These are phyloP conservation scores for Selaginella tamariscina DNA, from an alignment of 75 land plant species.

Conservation along the genomic window DNA sequence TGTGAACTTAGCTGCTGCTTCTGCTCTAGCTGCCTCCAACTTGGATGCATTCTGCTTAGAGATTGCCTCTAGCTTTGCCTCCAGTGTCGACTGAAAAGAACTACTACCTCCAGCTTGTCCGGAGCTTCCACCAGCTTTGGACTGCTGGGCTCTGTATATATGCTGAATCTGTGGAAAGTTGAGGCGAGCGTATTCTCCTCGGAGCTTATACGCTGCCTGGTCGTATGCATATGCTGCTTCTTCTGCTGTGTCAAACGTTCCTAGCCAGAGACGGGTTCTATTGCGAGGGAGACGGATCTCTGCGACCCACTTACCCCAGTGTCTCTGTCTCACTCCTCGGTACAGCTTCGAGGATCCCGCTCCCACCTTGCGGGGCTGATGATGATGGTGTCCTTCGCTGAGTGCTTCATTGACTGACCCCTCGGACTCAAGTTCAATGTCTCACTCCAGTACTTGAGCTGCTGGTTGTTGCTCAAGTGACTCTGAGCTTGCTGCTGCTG, in stretches of 20 bases:
- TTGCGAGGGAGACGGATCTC: conserved; percentile 5
- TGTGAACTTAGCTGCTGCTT: background rate
- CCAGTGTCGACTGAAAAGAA: background rate
- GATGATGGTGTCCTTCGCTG: background rate
- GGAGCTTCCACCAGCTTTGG: background rate
- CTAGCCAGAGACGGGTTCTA: conserved; percentile 8
- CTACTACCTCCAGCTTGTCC: background rate
- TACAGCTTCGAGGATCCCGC: background rate
- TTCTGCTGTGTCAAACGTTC: conserved; percentile 11
- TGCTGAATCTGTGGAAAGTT: conserved; percentile 8
- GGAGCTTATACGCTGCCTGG: conserved; percentile 1
- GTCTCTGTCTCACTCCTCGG: conserved; percentile 7
- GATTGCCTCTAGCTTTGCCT: conserved; percentile 7
- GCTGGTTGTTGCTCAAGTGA: background rate
- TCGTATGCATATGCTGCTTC: conserved; percentile 12
- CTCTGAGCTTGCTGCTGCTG: background rate
- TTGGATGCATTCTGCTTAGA: conserved; percentile 3
- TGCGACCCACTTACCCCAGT: conserved; percentile 13
- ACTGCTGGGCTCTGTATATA: background rate
- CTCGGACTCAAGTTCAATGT: conserved; percentile 12
- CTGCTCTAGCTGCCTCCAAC: background rate
- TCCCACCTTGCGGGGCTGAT: background rate
- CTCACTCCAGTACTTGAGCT: conserved; percentile 5
- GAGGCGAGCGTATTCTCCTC: conserved; percentile 6
- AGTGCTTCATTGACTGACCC: conserved; percentile 8